Base-by-base conservation (phyloP, 345 rosid species). In the Populus davidiana region DNA sequence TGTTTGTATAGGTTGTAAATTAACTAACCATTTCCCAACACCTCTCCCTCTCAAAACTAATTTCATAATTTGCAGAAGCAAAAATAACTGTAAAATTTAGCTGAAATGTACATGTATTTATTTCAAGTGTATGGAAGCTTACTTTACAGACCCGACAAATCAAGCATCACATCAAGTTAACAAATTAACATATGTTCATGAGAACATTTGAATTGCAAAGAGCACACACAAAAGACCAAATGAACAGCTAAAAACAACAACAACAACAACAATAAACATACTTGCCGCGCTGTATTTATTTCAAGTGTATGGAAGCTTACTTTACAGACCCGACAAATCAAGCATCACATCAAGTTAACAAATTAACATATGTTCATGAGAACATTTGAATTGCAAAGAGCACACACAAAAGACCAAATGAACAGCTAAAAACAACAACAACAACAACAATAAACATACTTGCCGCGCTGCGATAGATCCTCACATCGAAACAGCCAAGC, bases 401-500 rank as follows among this genome's bases (percentile, higher is more conserved):
- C 73, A 69, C 3, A 27, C 2, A 43, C 59, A 13, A 62, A 77
- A 0, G 0, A 35, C 65, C 20, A 61, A 3, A 61, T n/a, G n/a
- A 61, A 27, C 2, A 69, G 36, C 36, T 33, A 33, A 33, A 25
- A 59, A 9, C 27, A 47, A 50, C 14, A 35, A 66, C 16, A 64
- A 17, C 14, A 31, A 31, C 7, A 5, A 12, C 17, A 39, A 25
- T 25, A 25, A 39, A 77, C 74, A 21, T 70, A 77, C 74, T 10
- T 56, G 73, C n/a, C 6, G 10, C 36, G 52, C 2, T 35, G 10
- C 7, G 20, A 25, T 3, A 23, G 29, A 72, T 23, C 43, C 43
- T 87, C 90, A 93, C 70, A 94, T 49, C 4, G 83, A 81, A 49
- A 91, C 97, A 0, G 91, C 90, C 76, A 88, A 81, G 81, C 97